These are phyloP conservation scores for Mycosphaerella arachidis DNA, from an alignment of 2,329 filamentous ascomycete genomes.

Conservation along the genomic window DNA sequence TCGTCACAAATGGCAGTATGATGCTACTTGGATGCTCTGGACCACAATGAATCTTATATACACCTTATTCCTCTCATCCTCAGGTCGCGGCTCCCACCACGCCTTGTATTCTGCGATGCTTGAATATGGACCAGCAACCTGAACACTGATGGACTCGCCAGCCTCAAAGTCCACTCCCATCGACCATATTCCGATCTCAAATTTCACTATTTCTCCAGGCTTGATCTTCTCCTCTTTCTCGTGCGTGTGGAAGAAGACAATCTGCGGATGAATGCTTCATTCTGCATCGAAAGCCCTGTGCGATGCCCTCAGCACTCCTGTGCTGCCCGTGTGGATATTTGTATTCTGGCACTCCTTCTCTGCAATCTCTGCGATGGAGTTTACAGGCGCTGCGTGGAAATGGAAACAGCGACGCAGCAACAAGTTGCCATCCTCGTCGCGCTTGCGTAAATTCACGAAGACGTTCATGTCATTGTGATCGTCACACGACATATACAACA, in stretches of 20 bases:
- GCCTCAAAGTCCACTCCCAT: conserved; percentile 45
- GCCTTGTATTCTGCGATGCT: conserved; percentile 39
- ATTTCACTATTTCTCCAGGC: conserved; percentile 40
- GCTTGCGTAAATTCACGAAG: conserved; percentile 20
- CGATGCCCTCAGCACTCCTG: conserved; percentile 16
- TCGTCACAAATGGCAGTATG: conserved; percentile 36
- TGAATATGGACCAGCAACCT: conserved; percentile 20
- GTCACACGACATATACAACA: conserved; percentile 39
- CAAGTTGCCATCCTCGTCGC: conserved; percentile 13
- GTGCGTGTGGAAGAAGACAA: conserved; percentile 17
- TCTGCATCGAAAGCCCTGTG: conserved; percentile 12
- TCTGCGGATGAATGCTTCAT: conserved; percentile 11
- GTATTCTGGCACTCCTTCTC: no score
- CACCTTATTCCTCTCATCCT: conserved; percentile 40
- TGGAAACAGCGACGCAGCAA: conserved; percentile 18
- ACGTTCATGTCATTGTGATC: conserved; percentile 22
- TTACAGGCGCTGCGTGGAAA: conserved; percentile 17
- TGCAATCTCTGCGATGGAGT: conserved; percentile 42
- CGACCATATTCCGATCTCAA: conserved; percentile 48
- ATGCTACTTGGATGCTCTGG: conserved; percentile 37
- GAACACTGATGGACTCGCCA: conserved; percentile 32
- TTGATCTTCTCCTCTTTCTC: conserved; percentile 38
- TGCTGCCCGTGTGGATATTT: conserved; percentile 14
- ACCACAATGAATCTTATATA: conserved; percentile 38
- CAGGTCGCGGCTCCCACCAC: conserved; percentile 38